A percentile compares a stretch with the other conserved stretches of the same genome.
phyloP scores from a whole-genome alignment of 345 rosid genomes.

The Boechera stricta region DNA sequence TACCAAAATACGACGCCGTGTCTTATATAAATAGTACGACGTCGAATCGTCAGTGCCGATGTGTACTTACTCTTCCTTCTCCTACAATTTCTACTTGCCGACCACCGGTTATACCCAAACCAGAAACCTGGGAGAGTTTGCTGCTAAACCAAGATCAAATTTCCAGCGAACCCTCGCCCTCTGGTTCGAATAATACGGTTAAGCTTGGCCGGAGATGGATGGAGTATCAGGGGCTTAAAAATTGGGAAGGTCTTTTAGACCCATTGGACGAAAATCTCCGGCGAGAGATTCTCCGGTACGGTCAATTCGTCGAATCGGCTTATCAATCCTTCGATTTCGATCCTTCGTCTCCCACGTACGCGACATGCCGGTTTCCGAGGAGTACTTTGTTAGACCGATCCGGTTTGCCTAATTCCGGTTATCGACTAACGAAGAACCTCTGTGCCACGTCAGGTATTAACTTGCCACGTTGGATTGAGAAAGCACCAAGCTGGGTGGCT shows the following conservation, averaged over 20 bases:
- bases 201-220: slow-evolving; percentile 49
- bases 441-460: slow-evolving; percentile 78
- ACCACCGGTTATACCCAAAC: slow-evolving; percentile 40
- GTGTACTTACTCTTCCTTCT: slow-evolving; percentile 45
- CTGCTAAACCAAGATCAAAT: slow-evolving; percentile 36
- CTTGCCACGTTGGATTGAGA: slow-evolving; percentile 75
- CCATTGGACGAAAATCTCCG: slow-evolving; percentile 88
- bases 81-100: slow-evolving; percentile 33
- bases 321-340: slow-evolving; percentile 80
- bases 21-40: slow-evolving; percentile 23
- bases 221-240: slow-evolving; percentile 54
- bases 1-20: slow-evolving; percentile 28
- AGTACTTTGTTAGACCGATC: slow-evolving; percentile 59
- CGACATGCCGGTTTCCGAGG: slow-evolving; percentile 60
- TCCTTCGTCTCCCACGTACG: slow-evolving; percentile 69
- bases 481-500: slow-evolving; percentile 68
- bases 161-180: not conserved
- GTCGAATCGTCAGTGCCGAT: slow-evolving; percentile 30
- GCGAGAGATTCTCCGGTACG: slow-evolving; percentile 81
- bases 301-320: slow-evolving; percentile 78
- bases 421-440: slow-evolving; percentile 64
- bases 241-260: slow-evolving; percentile 74
- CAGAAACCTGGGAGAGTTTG: slow-evolving; percentile 41
- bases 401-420: slow-evolving; percentile 71
- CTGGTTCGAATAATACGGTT: slow-evolving; percentile 33